phyloP scores from a whole-genome alignment of 441 rosid genomes.

The Gossypium lobatum region DNA sequence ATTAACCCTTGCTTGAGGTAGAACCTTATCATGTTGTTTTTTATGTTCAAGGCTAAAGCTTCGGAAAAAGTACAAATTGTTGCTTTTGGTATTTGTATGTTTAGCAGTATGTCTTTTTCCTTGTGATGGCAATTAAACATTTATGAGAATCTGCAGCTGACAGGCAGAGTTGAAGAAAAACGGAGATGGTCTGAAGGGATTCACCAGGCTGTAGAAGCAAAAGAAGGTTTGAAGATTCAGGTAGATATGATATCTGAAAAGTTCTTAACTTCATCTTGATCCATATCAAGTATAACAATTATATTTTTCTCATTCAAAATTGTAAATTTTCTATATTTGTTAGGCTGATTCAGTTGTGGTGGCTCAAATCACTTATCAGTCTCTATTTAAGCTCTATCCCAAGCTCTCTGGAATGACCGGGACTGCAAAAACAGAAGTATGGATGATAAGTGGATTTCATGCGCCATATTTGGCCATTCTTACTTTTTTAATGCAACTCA shows the following conservation, averaged over 20 bases:
- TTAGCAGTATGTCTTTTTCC: not conserved
- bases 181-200: slow-evolving; percentile 97
- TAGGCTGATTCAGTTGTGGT: slow-evolving; percentile 96
- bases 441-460: slow-evolving; percentile 18
- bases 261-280: slow-evolving; percentile 14
- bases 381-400: slow-evolving; percentile 93
- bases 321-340: slow-evolving; percentile 1
- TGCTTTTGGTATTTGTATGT: slow-evolving; percentile 5
- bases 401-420: slow-evolving; percentile 99
- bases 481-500: not conserved
- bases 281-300: not conserved
- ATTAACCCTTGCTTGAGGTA: not conserved
- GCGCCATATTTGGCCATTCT: slow-evolving; percentile 2
- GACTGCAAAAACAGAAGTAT: slow-evolving; percentile 97
- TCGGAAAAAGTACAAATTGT: not conserved
- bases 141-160: slow-evolving; percentile 49
- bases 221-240: slow-evolving; percentile 91
- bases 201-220: slow-evolving; percentile 98
- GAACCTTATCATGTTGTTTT: not conserved
- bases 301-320: slow-evolving; percentile 17
- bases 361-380: slow-evolving; percentile 97
- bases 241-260: slow-evolving; percentile 30
- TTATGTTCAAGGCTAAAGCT: not conserved
- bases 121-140: slow-evolving; percentile 1
- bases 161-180: slow-evolving; percentile 98